Evolutionary conservation across 805 yeast species (phyloP).

Genomic region (Candida pseudoglaebosa): DNA sequence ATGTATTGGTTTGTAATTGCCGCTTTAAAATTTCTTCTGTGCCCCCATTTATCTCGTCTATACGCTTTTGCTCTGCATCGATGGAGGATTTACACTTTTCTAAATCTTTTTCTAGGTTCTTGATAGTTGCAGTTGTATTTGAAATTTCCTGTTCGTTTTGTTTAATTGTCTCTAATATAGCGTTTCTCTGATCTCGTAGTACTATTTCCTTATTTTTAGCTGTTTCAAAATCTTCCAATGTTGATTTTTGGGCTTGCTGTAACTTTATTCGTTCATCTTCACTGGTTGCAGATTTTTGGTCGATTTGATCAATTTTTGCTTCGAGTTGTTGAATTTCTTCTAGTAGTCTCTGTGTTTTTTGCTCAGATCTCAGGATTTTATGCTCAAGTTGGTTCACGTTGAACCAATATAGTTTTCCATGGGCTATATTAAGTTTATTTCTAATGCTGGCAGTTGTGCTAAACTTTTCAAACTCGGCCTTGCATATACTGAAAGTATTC

Average conservation of each 20-base stretch:
- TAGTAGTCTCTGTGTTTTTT: constrained; percentile 13
- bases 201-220: constrained; percentile 10
- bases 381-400: constrained; percentile 31
- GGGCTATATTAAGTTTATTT: constrained; percentile 26
- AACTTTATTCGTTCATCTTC: constrained; percentile 1
- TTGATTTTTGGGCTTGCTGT: not conserved
- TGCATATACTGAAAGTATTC: constrained; percentile 25
- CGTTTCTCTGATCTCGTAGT: constrained; percentile 14
- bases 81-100: constrained; percentile 19
- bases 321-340: constrained; percentile 5
- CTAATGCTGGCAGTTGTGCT: constrained; percentile 32
- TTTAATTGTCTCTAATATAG: constrained; percentile 12
- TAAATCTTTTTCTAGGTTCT: constrained; percentile 16
- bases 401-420: constrained; percentile 42
- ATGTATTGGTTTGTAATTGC: constrained; percentile 14
- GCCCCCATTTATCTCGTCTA: constrained; percentile 43
- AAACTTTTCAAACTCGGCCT: constrained; percentile 28
- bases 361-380: constrained; percentile 15
- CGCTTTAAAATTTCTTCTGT: constrained; percentile 30
- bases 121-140: constrained; percentile 17
- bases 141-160: constrained; percentile 18
- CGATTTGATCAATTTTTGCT: constrained; percentile 13
- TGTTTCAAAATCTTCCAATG: constrained; percentile 1
- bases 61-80: constrained; percentile 30
- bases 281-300: constrained; percentile 13